Evolutionary conservation across 2,329 filamentous ascomycete genomes (phyloP), one percentile per base, ranked within the genome.

Genomic region (Fusarium albosuccineum): DNA sequence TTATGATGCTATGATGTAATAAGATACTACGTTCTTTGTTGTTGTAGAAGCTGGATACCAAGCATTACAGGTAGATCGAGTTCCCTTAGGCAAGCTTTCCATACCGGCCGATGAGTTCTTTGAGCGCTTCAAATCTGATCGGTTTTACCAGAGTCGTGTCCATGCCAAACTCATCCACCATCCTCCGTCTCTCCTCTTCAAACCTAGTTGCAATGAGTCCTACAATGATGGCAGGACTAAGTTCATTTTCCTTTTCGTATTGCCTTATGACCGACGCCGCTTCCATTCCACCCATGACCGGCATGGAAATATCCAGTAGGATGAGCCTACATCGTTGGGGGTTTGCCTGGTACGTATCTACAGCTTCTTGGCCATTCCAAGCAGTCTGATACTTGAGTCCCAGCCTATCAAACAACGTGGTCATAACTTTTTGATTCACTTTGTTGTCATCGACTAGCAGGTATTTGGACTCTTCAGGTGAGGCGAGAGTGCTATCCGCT

Each of bases 361-460:
- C 13, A 7, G 50, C 42, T 6, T 65, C 16, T n/a, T 55, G 42
- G 1, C 62, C 62, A 2, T 64, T 60, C 48, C 48, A 65, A 0
- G 49, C 48, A 7, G 37, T 29, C 1, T 64, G 57, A 4, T 60
- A 46, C 14, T 45, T 42, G 2, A 55, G 48, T 3, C 16, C 26
- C 1, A 64, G 22, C 3, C 13, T 55, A 4, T 64, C 33, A 2
- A 60, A 39, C 0, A 13, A 11, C 3, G 2, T 9, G 22, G 4
- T n/a, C 4, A 49, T 33, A 4, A 50, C 2, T n/a, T 26, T 49
- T 1, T 16, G 27, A 13, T 50, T 37, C 17, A 45, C 6, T 10
- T 5, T 11, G 3, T 65, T 64, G 16, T 64, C 62, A 6, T 64
- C 61, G 8, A 34, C 62, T 0, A 64, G 3, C 4, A 65, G 39